Base-by-base conservation (phyloP, 495 filamentous ascomycete genomes). In the Podospora pseudocomata region DNA sequence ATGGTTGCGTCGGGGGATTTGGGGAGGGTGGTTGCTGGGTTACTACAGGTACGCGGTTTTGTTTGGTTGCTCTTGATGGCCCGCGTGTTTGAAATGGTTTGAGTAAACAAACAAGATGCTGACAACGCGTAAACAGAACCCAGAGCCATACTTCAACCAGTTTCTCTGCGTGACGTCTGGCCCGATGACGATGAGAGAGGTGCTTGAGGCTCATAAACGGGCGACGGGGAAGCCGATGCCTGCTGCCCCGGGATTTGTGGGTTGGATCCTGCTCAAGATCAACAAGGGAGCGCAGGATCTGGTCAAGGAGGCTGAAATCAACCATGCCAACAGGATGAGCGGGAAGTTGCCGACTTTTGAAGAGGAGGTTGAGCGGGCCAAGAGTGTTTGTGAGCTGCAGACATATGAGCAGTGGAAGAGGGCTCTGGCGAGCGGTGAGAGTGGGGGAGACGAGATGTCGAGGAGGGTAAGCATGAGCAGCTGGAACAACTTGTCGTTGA, bases 1-100 rank as follows among this genome's bases (percentile, higher is more conserved):
- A 55, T 75, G 19, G 68, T 79, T 34, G 77, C 77, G 59, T 73
- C 76, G 5, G 75, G 77, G 55, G 79, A 82, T 63, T 79, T 82
- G 53, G 80, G 80, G 2, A 70, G 68, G 9, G 70, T 81, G 13
- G 80, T 73, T 16, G 78, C 78, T 1, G 72, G 73, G 9, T 71
- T 80, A 6, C 76, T 82, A 62, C 58, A 64, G 56, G 75, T 75
- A 65, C 11, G 71, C 9, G 39, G 7, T 11, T 49, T 49, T 18
- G 30, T 32, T 32, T 49, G 39, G 2, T 49, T 49, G 9, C 71
- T 19, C 2, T n/a, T 15, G 63, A 11, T 39, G 18, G 11, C 13
- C 23, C 23, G 1, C 23, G 23, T 67, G 28, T 26, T 32, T 26
- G 54, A 56, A 44, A 58, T 49, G 23, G 26, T n/a, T 32, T 18